phyloP scores from a whole-genome alignment of 768 basidiomycete species.

The Leccinellum rugosiceps region DNA sequence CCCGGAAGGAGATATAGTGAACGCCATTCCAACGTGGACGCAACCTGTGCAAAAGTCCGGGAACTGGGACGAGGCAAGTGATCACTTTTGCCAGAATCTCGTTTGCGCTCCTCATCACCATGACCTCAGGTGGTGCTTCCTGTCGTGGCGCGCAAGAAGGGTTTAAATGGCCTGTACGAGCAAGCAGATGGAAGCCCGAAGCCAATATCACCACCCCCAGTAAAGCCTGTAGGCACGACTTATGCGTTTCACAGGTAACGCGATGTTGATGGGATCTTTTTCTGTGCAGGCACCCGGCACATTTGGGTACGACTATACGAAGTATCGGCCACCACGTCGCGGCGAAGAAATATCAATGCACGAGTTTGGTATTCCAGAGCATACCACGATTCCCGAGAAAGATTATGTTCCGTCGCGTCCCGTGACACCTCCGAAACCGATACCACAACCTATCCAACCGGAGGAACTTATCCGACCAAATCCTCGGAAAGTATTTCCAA shows the following conservation, averaged over 20 bases:
- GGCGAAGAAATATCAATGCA: conserved; percentile 57
- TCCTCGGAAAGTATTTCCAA: conserved; percentile 16
- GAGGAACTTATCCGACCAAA: conserved; percentile 27
- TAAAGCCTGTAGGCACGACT: conserved; percentile 55
- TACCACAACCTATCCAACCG: conserved; percentile 27
- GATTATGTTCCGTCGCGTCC: neutral
- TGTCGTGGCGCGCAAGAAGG: conserved; percentile 80
- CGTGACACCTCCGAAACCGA: conserved; percentile 7
- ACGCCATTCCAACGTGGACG: conserved; percentile 84
- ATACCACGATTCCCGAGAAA: conserved; percentile 17
- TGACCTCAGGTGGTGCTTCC: conserved; percentile 69
- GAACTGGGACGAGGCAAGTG: conserved; percentile 81
- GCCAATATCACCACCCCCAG: conserved; percentile 38
- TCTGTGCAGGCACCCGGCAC: conserved; percentile 69
- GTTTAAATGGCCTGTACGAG: conserved; percentile 67
- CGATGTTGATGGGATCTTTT: conserved; percentile 4
- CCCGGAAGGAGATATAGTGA: conserved; percentile 50
- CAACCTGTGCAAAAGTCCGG: conserved; percentile 64
- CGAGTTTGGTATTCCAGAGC: conserved; percentile 55
- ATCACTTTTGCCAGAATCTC: neutral
- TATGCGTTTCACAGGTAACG: neutral
- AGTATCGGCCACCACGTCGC: conserved; percentile 52
- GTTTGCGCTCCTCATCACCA: conserved; percentile 8
- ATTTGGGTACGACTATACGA: conserved; percentile 74
- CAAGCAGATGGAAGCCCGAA: conserved; percentile 66